Percentiles rank a stretch among this genome's conserved stretches.
These are phyloP conservation scores for Tulasnella sp. DNA, from an alignment of 768 basidiomycete species.

Conservation along the genomic window DNA sequence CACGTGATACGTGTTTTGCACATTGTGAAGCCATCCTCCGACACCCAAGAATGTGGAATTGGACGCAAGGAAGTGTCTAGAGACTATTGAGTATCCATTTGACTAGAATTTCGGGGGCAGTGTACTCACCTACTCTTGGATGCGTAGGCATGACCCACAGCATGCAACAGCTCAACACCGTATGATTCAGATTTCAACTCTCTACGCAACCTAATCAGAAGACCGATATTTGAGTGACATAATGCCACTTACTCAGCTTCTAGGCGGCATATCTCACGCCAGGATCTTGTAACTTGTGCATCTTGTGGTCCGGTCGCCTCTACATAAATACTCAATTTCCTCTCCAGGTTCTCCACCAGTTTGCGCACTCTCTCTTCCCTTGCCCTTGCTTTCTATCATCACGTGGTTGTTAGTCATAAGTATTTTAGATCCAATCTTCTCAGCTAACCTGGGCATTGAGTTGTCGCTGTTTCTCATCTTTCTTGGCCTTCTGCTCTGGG, in stretches of 20 bases:
- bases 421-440: not conserved
- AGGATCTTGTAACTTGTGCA: slow-evolving; percentile 54
- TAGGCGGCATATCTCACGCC: slow-evolving; percentile 61
- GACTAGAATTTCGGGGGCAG: not conserved
- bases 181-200: slow-evolving; percentile 79
- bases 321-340: slow-evolving; percentile 77
- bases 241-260: slow-evolving; percentile 56
- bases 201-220: slow-evolving; percentile 32
- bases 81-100: not conserved
- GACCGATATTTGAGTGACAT: not conserved
- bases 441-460: slow-evolving; percentile 50
- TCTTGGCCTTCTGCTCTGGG: slow-evolving; percentile 57
- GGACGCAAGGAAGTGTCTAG: slow-evolving; percentile 66
- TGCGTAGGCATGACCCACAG: slow-evolving; percentile 74
- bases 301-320: slow-evolving; percentile 60
- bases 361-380: slow-evolving; percentile 61
- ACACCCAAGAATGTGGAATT: slow-evolving; percentile 59
- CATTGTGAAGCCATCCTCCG: slow-evolving; percentile 86
- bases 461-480: slow-evolving; percentile 28
- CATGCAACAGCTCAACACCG: slow-evolving; percentile 71
- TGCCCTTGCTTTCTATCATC: slow-evolving; percentile 57
- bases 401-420: not conserved
- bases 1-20: slow-evolving; percentile 84
- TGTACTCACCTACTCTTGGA: slow-evolving; percentile 36
- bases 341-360: slow-evolving; percentile 63